Base-by-base conservation (phyloP, 2,329 filamentous ascomycete species). In the Pseudogymnoascus sp. region DNA sequence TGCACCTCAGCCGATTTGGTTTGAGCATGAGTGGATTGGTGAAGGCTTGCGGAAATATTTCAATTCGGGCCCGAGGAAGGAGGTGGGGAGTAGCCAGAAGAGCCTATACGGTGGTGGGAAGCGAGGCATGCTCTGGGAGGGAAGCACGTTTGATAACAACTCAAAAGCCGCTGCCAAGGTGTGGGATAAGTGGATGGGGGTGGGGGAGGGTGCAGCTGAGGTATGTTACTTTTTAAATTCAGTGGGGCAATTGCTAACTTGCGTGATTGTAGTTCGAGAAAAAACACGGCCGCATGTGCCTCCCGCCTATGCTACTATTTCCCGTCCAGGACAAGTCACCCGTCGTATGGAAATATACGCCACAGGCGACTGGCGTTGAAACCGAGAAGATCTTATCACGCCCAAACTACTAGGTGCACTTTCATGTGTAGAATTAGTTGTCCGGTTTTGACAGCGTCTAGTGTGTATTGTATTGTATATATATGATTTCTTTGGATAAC, bases 1-100 rank as follows among this genome's bases (percentile, higher is more conserved):
- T 70, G 88, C 86, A 10, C 90, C 90, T 10, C 89, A 93, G 74
- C 89, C 90, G 1, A 84, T 93, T 56, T 93, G 87, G 74, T 90
- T 91, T 70, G 89, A 93, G 74, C 84, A 89, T 65, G 83, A 88
- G 60, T 92, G 88, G 88, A 76, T 77, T 31, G 78, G 81, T 1
- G 74, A 77, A 31, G 80, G 80, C 64, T 72, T 87, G 29, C 79
- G 79, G 31, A 79, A 78, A 65, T 86, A 81, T 79, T 86, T 87
- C 74, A 87, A 87, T 65, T 80, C 82, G 7, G 84, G 84, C 0
- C 77, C 78, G 6, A 79, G 79, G 7, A 83, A 82, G 7, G 79
- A 81, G 65, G 79, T 78, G 38, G 83, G 84, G 61, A 79, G 82
- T 59, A 62, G 64, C 17, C 75, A 78, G 26, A 81, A 80, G 62